Evolutionary conservation across 2,329 filamentous ascomycete species (phyloP), one percentile per base, ranked within the genome.

Genomic region (Dactylellina parvicollis): DNA sequence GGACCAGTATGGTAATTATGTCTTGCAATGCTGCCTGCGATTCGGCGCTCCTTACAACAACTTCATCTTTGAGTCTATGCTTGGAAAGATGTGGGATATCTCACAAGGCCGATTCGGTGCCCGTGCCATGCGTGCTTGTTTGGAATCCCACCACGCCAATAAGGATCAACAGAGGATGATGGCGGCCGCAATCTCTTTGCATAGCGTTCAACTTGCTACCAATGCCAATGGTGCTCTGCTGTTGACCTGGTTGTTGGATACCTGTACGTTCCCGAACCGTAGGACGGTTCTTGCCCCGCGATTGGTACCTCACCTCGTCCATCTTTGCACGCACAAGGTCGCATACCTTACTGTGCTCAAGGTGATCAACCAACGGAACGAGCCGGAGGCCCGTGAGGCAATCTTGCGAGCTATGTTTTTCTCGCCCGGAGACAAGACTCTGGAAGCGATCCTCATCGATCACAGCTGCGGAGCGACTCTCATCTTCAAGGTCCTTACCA

Each of bases 1-100:
- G 36, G 95, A 99, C 79, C 95, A 99, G 80, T 99, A 96, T 78
- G 95, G 95, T 80, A 99, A 99, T 83, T 99, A 99, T 78, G 95
- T 99, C 64, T 86, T 98, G 77, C 95, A 99, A 82, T 95, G 95
- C 77, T 98, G 94, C 80, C 85, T 99, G 76, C 92, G 96, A 77
- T 99, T 97, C 79, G 91, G 91, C 12, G 83, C 90, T 28, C 92
- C 93, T 0, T 92, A 89, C 83, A 98, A 96, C 79, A 89, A 96
- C 81, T 98, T 96, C 82, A 96, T 99, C 79, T 99, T 99, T 78
- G 95, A 98, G 82, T 92, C 91, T 1, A 98, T 98, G 94, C 85
- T 98, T 61, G 91, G 89, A 81, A 89, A 89, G 76, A 91, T 98
- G 84, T 97, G 93, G 93, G 92, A 97, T 78, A 86, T 97, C 78